Percentiles rank a stretch among this genome's conserved stretches.
phyloP scores from a whole-genome alignment of 164 flowering plant genomes.

The Litsea cubeba region DNA sequence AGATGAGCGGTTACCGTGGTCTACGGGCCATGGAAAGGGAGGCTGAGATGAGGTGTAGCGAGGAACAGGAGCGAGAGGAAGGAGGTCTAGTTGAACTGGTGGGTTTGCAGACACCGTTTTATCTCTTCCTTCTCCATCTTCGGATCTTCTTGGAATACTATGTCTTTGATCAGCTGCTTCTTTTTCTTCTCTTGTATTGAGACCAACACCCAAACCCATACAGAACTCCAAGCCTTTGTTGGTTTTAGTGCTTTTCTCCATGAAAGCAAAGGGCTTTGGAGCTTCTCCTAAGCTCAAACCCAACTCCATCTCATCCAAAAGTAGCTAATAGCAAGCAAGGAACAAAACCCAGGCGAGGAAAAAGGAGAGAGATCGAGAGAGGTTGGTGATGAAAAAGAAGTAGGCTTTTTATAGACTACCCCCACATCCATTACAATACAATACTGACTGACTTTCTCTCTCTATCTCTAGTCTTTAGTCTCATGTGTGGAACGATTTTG shows the following conservation, averaged over 20 bases:
- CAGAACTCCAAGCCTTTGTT: constrained; percentile 34
- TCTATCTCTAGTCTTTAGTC: neutral
- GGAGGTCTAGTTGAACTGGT: constrained; percentile 52
- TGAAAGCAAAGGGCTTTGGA: constrained; percentile 33
- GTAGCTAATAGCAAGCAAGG: neutral
- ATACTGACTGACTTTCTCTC: neutral
- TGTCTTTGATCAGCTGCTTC: constrained; percentile 5
- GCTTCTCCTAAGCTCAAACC: constrained; percentile 56
- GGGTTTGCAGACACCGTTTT: constrained; percentile 25
- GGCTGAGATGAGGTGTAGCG: constrained; percentile 17
- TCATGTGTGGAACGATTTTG: constrained; percentile 23
- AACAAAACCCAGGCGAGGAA: neutral
- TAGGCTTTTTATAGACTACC: constrained; percentile 12
- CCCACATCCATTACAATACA: neutral
- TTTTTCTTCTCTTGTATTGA: constrained; percentile 1
- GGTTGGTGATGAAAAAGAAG: constrained; percentile 11
- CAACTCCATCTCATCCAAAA: constrained; percentile 41
- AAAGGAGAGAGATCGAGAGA: neutral
- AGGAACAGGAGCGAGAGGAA: constrained; percentile 42
- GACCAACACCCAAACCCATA: constrained; percentile 27
- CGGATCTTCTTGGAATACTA: neutral
- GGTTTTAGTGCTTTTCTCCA: constrained; percentile 26
- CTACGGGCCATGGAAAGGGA: constrained; percentile 32
- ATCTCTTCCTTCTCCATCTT: neutral
- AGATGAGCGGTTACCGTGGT: constrained; percentile 26